Conservation (phyloP, 257 asterid genomes). For the Penstemon newberryi region DNA sequence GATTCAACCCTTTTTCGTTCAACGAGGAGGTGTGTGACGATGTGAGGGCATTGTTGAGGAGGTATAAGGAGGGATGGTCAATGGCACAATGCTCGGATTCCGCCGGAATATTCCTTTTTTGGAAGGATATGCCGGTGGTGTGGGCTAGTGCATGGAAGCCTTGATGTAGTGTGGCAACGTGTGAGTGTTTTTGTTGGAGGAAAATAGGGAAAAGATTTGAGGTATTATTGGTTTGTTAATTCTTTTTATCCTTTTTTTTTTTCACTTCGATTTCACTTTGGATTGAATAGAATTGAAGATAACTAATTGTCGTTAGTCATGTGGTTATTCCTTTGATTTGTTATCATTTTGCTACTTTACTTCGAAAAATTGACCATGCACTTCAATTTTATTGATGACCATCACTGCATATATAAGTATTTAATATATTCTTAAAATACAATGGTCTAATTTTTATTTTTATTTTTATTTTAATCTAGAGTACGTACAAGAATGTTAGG, state of each 20-base stretch:
- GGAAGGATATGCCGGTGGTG: slow-evolving; percentile 97
- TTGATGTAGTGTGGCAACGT: slow-evolving; percentile 21
- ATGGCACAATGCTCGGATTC: slow-evolving; percentile 64
- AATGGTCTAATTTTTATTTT: too few species aligned
- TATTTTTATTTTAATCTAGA: too few species aligned
- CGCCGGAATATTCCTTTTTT: slow-evolving; percentile 91
- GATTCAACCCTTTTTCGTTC: slow-evolving; percentile 46
- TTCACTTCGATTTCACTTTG: slow-evolving; percentile 18
- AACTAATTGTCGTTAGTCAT: slow-evolving; percentile 34
- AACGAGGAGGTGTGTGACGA: slow-evolving; percentile 94
- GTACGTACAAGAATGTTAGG: too few species aligned
- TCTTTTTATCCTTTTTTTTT: slow-evolving; percentile 13
- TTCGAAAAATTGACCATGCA: slow-evolving; percentile 4
- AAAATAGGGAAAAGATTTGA: slow-evolving; percentile 29
- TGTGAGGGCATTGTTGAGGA: slow-evolving; percentile 77
- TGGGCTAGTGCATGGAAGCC: slow-evolving; percentile 99
- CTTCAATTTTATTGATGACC: slow-evolving; percentile 10
- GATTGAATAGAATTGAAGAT: slow-evolving; percentile 46
- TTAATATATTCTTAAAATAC: too few species aligned
- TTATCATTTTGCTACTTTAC: slow-evolving; percentile 23
- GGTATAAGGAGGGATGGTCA: slow-evolving; percentile 96
- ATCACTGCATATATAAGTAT: neutral
- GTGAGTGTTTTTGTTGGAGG: slow-evolving; percentile 23
- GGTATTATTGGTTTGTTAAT: neutral
- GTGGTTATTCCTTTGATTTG: slow-evolving; percentile 17